These are phyloP conservation scores for Scleromitrula shiraiana DNA, from an alignment of 2,329 filamentous ascomycete genomes.

Conservation along the genomic window DNA sequence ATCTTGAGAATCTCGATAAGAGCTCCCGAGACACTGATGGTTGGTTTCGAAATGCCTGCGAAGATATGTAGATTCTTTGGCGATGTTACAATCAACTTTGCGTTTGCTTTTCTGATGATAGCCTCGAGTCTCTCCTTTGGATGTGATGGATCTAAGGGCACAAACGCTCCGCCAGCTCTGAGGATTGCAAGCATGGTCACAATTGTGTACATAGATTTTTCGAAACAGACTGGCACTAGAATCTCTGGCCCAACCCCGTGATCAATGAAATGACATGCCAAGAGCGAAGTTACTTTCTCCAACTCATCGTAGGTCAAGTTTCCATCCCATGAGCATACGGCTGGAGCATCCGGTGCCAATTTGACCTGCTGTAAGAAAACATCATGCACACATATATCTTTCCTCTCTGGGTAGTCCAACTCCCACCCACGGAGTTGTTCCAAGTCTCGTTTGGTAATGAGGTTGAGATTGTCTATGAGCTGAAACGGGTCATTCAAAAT, in stretches of 20 bases:
- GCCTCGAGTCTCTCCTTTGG: slow-evolving; percentile 7
- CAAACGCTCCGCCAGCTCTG: slow-evolving; percentile 24
- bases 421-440: slow-evolving; percentile 13
- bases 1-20: background rate
- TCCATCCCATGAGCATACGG: slow-evolving; percentile 18
- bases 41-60: background rate
- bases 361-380: slow-evolving; percentile 8
- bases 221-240: slow-evolving; percentile 16
- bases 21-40: background rate
- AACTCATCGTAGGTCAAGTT: slow-evolving; percentile 17
- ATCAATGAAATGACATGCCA: slow-evolving; percentile 1
- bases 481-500: background rate
- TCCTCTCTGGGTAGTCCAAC: slow-evolving; percentile 6
- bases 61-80: background rate
- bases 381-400: slow-evolving; percentile 10
- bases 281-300: slow-evolving; percentile 4
- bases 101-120: slow-evolving; percentile 1
- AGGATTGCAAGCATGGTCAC: slow-evolving; percentile 24
- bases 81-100: background rate
- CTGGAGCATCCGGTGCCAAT: slow-evolving; percentile 10
- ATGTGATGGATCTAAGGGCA: slow-evolving; percentile 14
- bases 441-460: slow-evolving; percentile 2
- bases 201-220: slow-evolving; percentile 19
- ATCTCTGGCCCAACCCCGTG: slow-evolving; percentile 2
- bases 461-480: background rate